Evolutionary conservation across 352 stramenopile genomes (phyloP).

Genomic region (Blastocystis hominis): DNA sequence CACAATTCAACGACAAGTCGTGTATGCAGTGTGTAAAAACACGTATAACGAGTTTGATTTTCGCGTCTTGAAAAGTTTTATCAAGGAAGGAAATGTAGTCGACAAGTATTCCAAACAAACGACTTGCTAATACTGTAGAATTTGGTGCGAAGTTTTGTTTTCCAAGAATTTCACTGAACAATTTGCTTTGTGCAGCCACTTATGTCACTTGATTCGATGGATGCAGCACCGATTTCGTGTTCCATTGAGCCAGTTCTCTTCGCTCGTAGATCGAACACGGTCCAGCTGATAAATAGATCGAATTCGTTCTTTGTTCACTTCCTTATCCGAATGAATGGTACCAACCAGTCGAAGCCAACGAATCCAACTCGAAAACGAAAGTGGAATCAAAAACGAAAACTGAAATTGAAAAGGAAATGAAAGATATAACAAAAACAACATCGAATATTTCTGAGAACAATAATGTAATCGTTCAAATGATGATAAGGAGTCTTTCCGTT

Average conservation of each 20-base stretch:
- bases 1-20: neutral
- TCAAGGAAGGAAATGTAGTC: neutral
- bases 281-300: too few species aligned
- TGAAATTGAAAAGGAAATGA: neutral
- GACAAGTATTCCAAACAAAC: neutral
- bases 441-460: too few species aligned
- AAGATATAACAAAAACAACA: too few species aligned
- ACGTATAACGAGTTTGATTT: neutral
- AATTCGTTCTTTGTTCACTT: too few species aligned
- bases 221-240: neutral
- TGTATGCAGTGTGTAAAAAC: neutral
- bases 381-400: neutral
- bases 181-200: neutral
- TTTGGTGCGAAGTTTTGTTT: neutral
- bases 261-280: neutral
- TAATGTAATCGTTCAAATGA: too few species aligned
- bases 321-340: too few species aligned
- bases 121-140: neutral
- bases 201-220: neutral
- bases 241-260: neutral
- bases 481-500: too few species aligned
- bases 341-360: too few species aligned
- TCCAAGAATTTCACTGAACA: neutral
- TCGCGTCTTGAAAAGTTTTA: neutral
- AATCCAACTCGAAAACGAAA: neutral